These are phyloP conservation scores for Daldinia decipiens DNA, from an alignment of 495 filamentous ascomycete genomes.

Conservation along the genomic window DNA sequence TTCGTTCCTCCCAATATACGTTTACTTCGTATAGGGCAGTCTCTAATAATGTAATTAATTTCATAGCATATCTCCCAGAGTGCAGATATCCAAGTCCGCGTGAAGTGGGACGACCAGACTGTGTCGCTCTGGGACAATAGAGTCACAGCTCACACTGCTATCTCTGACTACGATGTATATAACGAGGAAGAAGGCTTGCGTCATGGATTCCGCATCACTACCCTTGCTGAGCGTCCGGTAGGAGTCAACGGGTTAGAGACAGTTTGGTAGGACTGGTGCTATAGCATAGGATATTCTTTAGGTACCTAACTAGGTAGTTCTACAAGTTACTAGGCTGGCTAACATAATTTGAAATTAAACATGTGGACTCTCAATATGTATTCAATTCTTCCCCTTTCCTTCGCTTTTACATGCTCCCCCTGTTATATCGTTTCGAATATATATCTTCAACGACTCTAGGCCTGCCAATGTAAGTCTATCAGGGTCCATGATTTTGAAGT, in stretches of 20 bases:
- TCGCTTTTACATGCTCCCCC: background rate
- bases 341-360: background rate
- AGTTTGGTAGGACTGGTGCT: constrained; percentile 41
- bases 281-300: background rate
- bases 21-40: background rate
- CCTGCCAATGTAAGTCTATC: constrained; percentile 7
- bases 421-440: constrained; percentile 11
- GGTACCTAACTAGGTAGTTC: no score
- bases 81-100: constrained; percentile 75
- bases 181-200: constrained; percentile 57
- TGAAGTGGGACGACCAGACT: constrained; percentile 74
- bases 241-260: constrained; percentile 58
- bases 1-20: constrained; percentile 51
- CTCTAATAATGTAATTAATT: no score
- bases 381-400: background rate
- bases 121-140: constrained; percentile 84
- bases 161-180: constrained; percentile 62
- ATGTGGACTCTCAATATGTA: background rate
- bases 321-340: no score
- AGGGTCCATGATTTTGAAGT: constrained; percentile 4
- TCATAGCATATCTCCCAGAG: constrained; percentile 52
- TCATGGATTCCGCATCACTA: constrained; percentile 61
- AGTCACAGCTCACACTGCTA: constrained; percentile 66
- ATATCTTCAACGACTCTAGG: constrained; percentile 13
- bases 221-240: constrained; percentile 56